phyloP scores from a whole-genome alignment of 2,329 filamentous ascomycete genomes.

The Stachybotrys chlorohalonatus region DNA sequence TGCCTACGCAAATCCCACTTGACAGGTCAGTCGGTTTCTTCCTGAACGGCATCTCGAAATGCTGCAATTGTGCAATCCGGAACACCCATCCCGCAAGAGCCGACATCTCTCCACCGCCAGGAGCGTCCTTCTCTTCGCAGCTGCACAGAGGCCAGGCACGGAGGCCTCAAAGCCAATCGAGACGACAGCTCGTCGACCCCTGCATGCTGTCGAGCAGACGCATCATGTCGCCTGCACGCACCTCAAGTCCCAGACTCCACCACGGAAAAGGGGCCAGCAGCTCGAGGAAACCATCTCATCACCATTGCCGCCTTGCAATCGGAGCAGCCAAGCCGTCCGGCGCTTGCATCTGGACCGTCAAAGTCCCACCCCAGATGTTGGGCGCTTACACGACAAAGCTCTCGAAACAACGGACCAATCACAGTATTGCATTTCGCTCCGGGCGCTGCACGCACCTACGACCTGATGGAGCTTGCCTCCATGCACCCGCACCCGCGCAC shows the following conservation, averaged over 20 bases:
- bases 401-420: constrained; percentile 10
- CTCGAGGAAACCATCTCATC: not conserved
- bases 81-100: too few relatives aligned
- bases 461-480: not conserved
- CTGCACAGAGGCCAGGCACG: not conserved
- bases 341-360: constrained; percentile 9
- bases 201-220: not conserved
- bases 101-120: not conserved
- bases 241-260: not conserved
- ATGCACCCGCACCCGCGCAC: not conserved
- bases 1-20: too few relatives aligned
- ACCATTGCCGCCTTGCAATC: not conserved
- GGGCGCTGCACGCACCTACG: not conserved
- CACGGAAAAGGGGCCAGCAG: not conserved
- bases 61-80: too few relatives aligned
- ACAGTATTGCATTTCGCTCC: not conserved
- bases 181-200: not conserved
- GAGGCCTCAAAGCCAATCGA: not conserved
- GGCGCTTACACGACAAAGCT: constrained; percentile 15
- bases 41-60: too few relatives aligned
- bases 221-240: not conserved
- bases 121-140: not conserved
- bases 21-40: too few relatives aligned
- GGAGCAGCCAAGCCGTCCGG: constrained; percentile 3
- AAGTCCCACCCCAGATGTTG: constrained; percentile 1